Evolutionary conservation across 73 alveolate species (phyloP), one percentile per base, ranked within the genome.

Genomic region (Symbiodinium pilosum): DNA sequence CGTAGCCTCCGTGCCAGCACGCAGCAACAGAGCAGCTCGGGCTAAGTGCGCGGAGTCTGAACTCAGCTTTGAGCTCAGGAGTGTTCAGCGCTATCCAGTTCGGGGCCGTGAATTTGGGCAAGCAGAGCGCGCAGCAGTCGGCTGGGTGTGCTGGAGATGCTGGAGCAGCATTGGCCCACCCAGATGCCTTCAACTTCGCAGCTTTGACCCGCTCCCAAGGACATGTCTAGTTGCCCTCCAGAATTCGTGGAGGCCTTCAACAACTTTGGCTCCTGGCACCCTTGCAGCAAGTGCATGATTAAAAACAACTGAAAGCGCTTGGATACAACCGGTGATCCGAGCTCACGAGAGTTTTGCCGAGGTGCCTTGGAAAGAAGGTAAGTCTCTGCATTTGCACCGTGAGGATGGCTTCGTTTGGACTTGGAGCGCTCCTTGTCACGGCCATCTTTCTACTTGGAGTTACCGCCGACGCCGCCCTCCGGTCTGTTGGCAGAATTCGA

Each of bases 331-430:
- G 68, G 21, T 51, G n/a, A n/a, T n/a, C n/a, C n/a, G n/a, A n/a
- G n/a, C n/a, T n/a, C n/a, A n/a, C n/a, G n/a, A n/a, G n/a, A n/a
- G n/a, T n/a, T n/a, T n/a, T n/a, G n/a, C n/a, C n/a, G n/a, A n/a
- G n/a, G n/a, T n/a, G n/a, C n/a, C n/a, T n/a, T n/a, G n/a, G n/a
- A n/a, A n/a, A n/a, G n/a, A n/a, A n/a, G n/a, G n/a, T n/a, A 24
- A 64, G 7, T 64, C 77, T 64, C 77, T 64, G 21, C 77, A 5
- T 59, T n/a, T n/a, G n/a, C n/a, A n/a, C n/a, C n/a, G 21, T 64
- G 11, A 87, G 94, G 94, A 56, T 87, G 85, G 94, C 94, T 54
- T 87, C 94, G 30, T 87, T 87, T 18, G 94, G 94, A n/a, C 32
- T 56, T 21, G 94, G 94, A 18, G 94, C 94, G 24, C 43, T 56